phyloP scores from a whole-genome alignment of 164 flowering plant species.

The Tetracentron sinense region DNA sequence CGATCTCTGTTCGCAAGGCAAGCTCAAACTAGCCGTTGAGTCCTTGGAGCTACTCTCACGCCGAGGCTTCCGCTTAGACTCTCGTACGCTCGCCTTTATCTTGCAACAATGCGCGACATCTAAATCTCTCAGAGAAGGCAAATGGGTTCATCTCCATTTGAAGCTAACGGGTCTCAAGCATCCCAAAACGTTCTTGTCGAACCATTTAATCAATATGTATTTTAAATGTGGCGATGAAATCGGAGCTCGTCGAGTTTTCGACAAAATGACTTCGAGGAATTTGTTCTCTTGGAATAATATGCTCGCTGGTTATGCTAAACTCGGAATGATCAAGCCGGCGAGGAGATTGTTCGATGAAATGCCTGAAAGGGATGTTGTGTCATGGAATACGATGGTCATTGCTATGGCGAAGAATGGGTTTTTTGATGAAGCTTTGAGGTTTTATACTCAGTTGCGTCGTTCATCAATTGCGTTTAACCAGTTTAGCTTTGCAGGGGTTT shows the following conservation, averaged over 20 bases:
- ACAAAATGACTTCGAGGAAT: constrained; percentile 59
- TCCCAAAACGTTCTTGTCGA: constrained; percentile 44
- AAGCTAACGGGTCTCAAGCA: constrained; percentile 41
- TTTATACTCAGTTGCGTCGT: constrained; percentile 42
- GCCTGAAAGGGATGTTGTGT: constrained; percentile 63
- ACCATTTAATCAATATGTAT: constrained; percentile 57
- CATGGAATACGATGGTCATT: constrained; percentile 78
- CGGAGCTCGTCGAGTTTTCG: constrained; percentile 55
- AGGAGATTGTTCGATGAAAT: constrained; percentile 52
- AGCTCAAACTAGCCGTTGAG: constrained; percentile 41
- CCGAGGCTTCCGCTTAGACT: constrained; percentile 48
- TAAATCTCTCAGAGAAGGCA: constrained; percentile 41
- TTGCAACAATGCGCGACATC: constrained; percentile 35
- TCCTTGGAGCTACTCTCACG: constrained; percentile 32
- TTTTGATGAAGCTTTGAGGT: constrained; percentile 41
- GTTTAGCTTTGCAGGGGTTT: constrained; percentile 64
- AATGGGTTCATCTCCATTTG: constrained; percentile 59
- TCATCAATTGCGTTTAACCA: constrained; percentile 41
- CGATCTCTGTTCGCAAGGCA: constrained; percentile 37
- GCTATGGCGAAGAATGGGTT: constrained; percentile 45
- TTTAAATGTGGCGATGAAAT: constrained; percentile 40
- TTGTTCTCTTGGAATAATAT: constrained; percentile 66
- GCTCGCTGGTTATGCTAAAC: constrained; percentile 68
- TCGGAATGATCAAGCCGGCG: constrained; percentile 44
- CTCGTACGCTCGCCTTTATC: constrained; percentile 33